Base-by-base conservation (phyloP, 805 yeast species). In the Suhomyces faveliae region DNA sequence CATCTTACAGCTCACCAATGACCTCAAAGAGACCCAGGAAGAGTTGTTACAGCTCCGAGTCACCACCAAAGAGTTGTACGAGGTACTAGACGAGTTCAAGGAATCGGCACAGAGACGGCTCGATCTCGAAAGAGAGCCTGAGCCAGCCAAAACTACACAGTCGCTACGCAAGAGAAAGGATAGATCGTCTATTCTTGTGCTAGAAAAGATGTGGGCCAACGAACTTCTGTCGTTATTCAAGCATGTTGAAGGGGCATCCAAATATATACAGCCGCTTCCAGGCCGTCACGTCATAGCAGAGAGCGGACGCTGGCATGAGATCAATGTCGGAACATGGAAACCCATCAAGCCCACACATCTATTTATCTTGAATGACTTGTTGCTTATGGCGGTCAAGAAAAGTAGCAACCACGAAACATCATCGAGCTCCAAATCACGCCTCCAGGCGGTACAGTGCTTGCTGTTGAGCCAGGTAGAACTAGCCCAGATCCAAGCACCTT, bases 171-270 rank as follows among this genome's bases (percentile, higher is more conserved):
- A 63, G 49, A 50, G 72, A 35, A 67, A 74, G 45, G 89, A 86
- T 61, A 72, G 96, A 38, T 81, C 84, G 51, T 83, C 90, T 46
- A 81, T 89, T 44, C 57, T 85, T 45, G 80, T 87, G 46, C 68
- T 90, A 44, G 92, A 88, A 62, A 83, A 83, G 57, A 79, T 87
- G 73, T 89, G 97, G 96, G 86, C 83, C 12, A 73, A 74, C 38
- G 89, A 87, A 59, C 70, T 90, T 59, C 80, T 78, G 46, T 76
- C 80, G 7, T 67, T 90, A 44, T 89, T 85, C 64, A 82, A 82
- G 55, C 89, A 86, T 52, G 96, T 91, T 12, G 96, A 91, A 53
- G 95, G 96, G n/a, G 90, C 96, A 0, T 91, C 87, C 56, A 87
- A 87, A 58, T 80, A 78, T 50, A 73, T 90, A 33, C 86, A 89